phyloP scores from a whole-genome alignment of 371 early-diverging fungal genomes.

The Nematocida ausubeli region DNA sequence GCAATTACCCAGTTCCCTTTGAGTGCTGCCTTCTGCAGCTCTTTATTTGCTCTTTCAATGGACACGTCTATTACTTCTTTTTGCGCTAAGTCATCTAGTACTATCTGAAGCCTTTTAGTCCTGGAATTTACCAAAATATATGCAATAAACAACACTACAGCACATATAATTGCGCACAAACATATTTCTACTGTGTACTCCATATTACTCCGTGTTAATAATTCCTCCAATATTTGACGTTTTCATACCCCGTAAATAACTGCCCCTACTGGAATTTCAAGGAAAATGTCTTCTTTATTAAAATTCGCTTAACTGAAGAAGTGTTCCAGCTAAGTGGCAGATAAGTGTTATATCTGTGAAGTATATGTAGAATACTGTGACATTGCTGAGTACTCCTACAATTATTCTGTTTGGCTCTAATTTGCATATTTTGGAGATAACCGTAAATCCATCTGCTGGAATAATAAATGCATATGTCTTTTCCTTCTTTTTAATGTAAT shows the following conservation, averaged over 20 bases:
- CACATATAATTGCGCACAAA: too few species aligned
- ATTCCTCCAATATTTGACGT: too few species aligned
- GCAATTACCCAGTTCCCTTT: not conserved
- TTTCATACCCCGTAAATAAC: too few species aligned
- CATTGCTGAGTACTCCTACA: slow-evolving; percentile 24
- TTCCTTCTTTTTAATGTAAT: slow-evolving; percentile 20
- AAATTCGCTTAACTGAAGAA: not conserved
- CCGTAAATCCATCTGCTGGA: slow-evolving; percentile 13
- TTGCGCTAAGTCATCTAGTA: not conserved
- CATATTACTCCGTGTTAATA: too few species aligned
- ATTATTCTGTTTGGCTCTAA: slow-evolving; percentile 25
- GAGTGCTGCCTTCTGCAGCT: not conserved
- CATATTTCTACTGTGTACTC: too few species aligned
- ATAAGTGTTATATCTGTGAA: slow-evolving; percentile 44
- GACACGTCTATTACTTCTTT: not conserved
- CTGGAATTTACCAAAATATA: not conserved
- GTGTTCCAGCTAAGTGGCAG: slow-evolving; percentile 23
- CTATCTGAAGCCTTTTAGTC: not conserved
- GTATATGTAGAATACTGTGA: slow-evolving; percentile 33
- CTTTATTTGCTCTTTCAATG: not conserved
- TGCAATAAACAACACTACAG: not conserved
- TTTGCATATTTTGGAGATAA: slow-evolving; percentile 3
- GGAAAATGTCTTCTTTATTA: too few species aligned
- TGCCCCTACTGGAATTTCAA: too few species aligned
- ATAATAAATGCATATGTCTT: slow-evolving; percentile 22